Percentiles rank a stretch among this genome's conserved stretches.
These are phyloP conservation scores for Cutaneotrichosporon cyanovorans DNA, from an alignment of 1,284 basidiomycete species.

Conservation along the genomic window DNA sequence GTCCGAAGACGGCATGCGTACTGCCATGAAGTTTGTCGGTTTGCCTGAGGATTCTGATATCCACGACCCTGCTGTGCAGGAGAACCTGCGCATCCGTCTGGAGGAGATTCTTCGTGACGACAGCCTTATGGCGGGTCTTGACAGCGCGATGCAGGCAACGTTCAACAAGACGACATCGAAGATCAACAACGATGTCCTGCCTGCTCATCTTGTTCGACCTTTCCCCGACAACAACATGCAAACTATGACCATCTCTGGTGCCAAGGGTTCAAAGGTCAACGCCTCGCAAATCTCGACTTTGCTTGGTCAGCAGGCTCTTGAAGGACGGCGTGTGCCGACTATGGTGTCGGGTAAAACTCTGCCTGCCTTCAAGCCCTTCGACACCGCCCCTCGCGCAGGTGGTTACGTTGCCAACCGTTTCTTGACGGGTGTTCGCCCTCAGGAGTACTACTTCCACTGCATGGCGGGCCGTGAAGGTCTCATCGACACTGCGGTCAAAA, in stretches of 20 bases:
- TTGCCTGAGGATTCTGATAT: slow-evolving; percentile 68
- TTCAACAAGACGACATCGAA: slow-evolving; percentile 87
- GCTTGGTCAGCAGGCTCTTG: slow-evolving; percentile 93
- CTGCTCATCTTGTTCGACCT: slow-evolving; percentile 76
- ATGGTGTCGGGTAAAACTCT: slow-evolving; percentile 99
- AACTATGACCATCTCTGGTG: slow-evolving; percentile 96
- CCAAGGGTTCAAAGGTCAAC: slow-evolving; percentile 96
- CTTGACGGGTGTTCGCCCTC: slow-evolving; percentile 94
- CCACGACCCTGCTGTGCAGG: slow-evolving; percentile 50
- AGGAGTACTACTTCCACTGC: slow-evolving; percentile 99
- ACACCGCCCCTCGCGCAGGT: slow-evolving; percentile 93
- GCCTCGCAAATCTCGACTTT: slow-evolving; percentile 96
- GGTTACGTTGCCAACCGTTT: slow-evolving; percentile 99
- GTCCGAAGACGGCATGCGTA: slow-evolving; percentile 68
- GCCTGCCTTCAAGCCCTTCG: slow-evolving; percentile 94
- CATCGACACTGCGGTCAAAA: slow-evolving; percentile 99
- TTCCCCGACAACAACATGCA: slow-evolving; percentile 99
- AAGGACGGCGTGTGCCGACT: slow-evolving; percentile 95
- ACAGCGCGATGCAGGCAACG: slow-evolving; percentile 81
- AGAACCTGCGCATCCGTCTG: slow-evolving; percentile 54
- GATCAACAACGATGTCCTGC: slow-evolving; percentile 79
- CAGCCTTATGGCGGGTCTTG: slow-evolving; percentile 91
- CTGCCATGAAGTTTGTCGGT: slow-evolving; percentile 62
- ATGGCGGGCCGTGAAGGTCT: slow-evolving; percentile 99
- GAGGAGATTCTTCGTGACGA: slow-evolving; percentile 97